Percentiles rank a stretch among this genome's conserved stretches.
Conservation (phyloP, 2,329 filamentous ascomycete species). For the Fusarium sterilihyphosum region DNA sequence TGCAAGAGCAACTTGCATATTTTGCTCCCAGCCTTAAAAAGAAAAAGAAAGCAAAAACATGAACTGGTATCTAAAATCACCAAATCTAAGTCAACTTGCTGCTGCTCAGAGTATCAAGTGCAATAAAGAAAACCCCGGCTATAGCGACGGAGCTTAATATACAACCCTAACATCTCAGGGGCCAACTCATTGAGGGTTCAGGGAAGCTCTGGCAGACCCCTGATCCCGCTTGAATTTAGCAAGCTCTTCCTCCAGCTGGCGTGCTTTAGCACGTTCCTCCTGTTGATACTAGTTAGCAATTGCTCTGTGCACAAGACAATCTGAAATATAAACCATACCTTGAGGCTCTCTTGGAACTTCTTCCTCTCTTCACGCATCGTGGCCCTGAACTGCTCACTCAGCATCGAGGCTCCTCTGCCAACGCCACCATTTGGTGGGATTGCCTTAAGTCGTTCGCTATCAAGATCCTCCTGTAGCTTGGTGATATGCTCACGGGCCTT, state of each 20-base stretch:
- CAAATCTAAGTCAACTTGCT: neutral
- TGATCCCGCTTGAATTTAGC: conserved; percentile 54
- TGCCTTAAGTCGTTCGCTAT: conserved; percentile 60
- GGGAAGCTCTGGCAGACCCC: conserved; percentile 55
- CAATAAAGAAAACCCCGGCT: conserved; percentile 1
- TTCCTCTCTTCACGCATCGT: conserved; percentile 67
- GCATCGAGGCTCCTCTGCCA: conserved; percentile 58
- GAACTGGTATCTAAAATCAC: neutral
- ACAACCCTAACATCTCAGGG: neutral
- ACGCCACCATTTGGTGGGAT: conserved; percentile 47
- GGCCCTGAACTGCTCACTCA: conserved; percentile 66
- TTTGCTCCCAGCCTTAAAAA: neutral
- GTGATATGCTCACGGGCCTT: conserved; percentile 50
- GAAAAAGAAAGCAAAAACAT: neutral
- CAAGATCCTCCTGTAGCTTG: conserved; percentile 62
- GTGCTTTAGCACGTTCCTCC: conserved; percentile 60
- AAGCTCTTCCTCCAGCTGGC: conserved; percentile 63
- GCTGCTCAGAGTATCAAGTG: conserved; percentile 1
- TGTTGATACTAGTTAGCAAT: conserved; percentile 47
- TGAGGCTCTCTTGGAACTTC: conserved; percentile 65
- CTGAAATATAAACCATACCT: conserved; percentile 49
- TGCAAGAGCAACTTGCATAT: neutral
- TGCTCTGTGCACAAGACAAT: neutral
- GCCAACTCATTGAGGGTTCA: conserved; percentile 50
- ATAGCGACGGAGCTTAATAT: neutral